phyloP scores from a whole-genome alignment of 768 basidiomycete species.

The Hebeloma cylindrosporum region DNA sequence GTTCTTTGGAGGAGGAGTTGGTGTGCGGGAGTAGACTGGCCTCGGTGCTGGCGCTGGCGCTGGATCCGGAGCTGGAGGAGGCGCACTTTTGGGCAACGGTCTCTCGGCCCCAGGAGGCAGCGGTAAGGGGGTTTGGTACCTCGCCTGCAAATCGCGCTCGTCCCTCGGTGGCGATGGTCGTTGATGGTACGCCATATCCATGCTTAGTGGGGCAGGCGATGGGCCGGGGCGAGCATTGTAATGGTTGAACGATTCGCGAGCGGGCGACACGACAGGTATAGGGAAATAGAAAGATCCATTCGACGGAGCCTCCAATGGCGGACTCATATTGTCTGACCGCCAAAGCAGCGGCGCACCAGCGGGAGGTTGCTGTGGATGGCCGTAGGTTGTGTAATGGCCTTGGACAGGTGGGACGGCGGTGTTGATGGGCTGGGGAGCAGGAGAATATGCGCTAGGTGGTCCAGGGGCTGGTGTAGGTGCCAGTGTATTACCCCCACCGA shows the following conservation, averaged over 20 bases:
- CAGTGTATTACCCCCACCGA: conserved; percentile 1
- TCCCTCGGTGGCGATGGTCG: not conserved
- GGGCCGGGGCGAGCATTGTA: conserved; percentile 1
- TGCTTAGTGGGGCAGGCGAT: not conserved
- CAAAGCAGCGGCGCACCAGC: conserved; percentile 18
- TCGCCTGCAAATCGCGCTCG: conserved; percentile 33
- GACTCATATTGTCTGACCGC: conserved; percentile 9
- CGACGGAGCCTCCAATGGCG: conserved; percentile 1
- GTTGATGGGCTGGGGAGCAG: conserved; percentile 1
- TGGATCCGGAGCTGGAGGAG: conserved; percentile 15
- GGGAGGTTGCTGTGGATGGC: conserved; percentile 6
- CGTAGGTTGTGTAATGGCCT: conserved; percentile 7
- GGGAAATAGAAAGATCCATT: conserved; percentile 32
- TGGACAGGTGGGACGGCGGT: conserved; percentile 1
- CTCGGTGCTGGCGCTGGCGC: conserved; percentile 6
- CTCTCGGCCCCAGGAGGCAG: conserved; percentile 40
- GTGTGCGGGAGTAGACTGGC: not conserved
- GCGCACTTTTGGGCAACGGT: conserved; percentile 5
- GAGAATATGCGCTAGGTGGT: conserved; percentile 5
- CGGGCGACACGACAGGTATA: conserved; percentile 27
- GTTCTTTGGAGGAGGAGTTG: conserved; percentile 15
- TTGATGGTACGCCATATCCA: conserved; percentile 4
- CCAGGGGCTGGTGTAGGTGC: not conserved
- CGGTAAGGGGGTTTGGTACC: conserved; percentile 57
- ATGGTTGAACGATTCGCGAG: conserved; percentile 7